Evolutionary conservation across 2,329 filamentous ascomycete species (phyloP), one percentile per base, ranked within the genome.

Genomic region (Epichloe sp.): DNA sequence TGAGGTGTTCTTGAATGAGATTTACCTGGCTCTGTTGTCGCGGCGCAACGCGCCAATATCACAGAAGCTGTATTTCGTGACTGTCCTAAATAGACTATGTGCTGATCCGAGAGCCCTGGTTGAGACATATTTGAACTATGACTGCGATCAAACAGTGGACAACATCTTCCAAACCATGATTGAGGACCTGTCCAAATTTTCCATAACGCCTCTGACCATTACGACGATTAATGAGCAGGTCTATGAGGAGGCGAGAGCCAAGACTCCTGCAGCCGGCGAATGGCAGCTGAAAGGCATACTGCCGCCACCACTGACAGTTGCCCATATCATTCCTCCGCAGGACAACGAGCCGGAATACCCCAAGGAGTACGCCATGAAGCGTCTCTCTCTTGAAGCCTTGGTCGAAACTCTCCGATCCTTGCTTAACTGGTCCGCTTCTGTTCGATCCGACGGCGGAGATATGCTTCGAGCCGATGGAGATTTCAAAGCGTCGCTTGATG

Each of bases 141-240:
- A 98, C 65, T 98, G 93, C 69, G 94, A 97, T 62, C 79, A 91
- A 54, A 89, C 88, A 41, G 80, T 97, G 53, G 91, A 97, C 69
- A 98, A 98, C 67, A 93, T 97, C 67, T 98, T 95, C 65, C 93
- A 98, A 68, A 85, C 79, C 19, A 83, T 97, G 50, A 90, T 98
- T 47, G 94, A 98, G 65, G 89, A 97, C 66, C 72, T 98, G 17
- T 93, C 91, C 35, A 85, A 85, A 59, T 86, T 95, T 59, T 87
- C 89, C 2, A 93, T 86, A 49, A 77, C 83, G 10, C 83, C 90
- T 1, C 83, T 95, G 4, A 66, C 81, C 10, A 80, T 95, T 40
- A 88, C 82, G 2, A 73, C 85, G 1, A 68, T 81, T 35, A 86
- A 95, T 58, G 88, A 96, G 64, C 86, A 94, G 62, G 80, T 83